Evolutionary conservation across 148 eudicot species (phyloP), one percentile per base, ranked within the genome.

Genomic region (Chenopodium quinoa): DNA sequence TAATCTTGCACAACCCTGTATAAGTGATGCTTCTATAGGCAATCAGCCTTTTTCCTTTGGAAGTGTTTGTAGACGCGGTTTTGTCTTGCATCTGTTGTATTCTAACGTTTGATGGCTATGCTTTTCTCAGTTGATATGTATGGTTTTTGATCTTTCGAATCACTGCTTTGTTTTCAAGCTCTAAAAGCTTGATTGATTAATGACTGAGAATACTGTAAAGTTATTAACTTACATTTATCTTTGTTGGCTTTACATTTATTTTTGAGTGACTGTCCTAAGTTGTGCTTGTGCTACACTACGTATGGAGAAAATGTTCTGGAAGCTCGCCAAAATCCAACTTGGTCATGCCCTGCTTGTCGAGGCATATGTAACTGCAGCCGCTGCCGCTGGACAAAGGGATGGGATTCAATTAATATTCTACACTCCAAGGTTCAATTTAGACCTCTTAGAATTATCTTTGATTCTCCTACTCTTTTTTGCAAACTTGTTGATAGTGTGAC

Each of bases 341-440:
- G 94, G 98, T 70, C 71, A 13, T 94, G 96, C 78, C 98, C 96
- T 10, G 90, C 78, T 71, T 92, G 96, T 73, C 89, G 96, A 71
- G 98, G 87, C 20, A 92, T 94, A 78, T 94, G 98, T 82, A 94
- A 94, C 75, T 94, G 98, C 85, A 92, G 93, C 75, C 89, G 91
- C 16, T 94, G 98, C 79, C 88, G 96, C 65, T 62, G 91, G 14
- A 81, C 82, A 27, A 94, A 92, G 82, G 96, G 98, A 65, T 94
- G 96, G 94, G 79, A 75, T 48, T 91, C 96, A 27, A 84, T 88
- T 77, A 90, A 87, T 52, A 44, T 73, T 52, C 77, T 80, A 23
- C 86, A 88, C 69, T 37, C 72, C n/a, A 90, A 92, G 92, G 96
- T 92, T 34, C 58, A 54, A 12, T 60, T 54, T 76, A 37, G 23